These are phyloP conservation scores for Colletotrichum musicola DNA, from an alignment of 2,329 filamentous ascomycete species.

Conservation along the genomic window DNA sequence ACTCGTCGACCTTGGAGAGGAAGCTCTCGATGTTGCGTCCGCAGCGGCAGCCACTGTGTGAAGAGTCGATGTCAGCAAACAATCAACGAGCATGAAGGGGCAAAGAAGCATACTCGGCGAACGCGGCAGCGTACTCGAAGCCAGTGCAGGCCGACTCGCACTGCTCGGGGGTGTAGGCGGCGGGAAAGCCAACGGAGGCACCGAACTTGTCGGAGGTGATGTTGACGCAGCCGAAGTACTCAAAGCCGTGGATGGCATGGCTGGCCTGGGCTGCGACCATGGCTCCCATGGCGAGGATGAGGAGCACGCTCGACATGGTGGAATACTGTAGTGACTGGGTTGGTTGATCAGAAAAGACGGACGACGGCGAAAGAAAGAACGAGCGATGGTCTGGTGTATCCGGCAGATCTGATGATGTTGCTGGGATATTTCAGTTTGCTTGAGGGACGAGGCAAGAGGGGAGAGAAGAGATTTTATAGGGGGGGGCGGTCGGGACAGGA, in stretches of 20 bases:
- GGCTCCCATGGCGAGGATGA: conserved; percentile 21
- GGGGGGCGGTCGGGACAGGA: neutral
- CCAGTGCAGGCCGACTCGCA: conserved; percentile 36
- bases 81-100: too few species aligned
- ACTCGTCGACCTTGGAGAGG: conserved; percentile 20
- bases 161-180: conserved; percentile 30
- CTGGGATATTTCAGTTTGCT: neutral
- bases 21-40: conserved; percentile 21
- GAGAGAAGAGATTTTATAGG: neutral
- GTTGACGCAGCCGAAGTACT: conserved; percentile 37
- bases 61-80: neutral
- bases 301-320: conserved; percentile 2
- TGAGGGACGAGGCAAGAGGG: neutral
- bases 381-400: neutral
- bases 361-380: neutral
- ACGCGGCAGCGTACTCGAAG: conserved; percentile 30
- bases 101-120: conserved; percentile 19
- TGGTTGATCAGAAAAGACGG: too few species aligned
- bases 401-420: neutral
- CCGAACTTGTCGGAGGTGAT: conserved; percentile 23
- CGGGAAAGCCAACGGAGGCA: conserved; percentile 24
- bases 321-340: too few species aligned
- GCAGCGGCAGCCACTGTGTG: conserved; percentile 32
- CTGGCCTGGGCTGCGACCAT: conserved; percentile 18
- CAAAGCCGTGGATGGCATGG: conserved; percentile 26